Conservation (phyloP, 305 asterid genomes). For the Fraxinus angustifolia region DNA sequence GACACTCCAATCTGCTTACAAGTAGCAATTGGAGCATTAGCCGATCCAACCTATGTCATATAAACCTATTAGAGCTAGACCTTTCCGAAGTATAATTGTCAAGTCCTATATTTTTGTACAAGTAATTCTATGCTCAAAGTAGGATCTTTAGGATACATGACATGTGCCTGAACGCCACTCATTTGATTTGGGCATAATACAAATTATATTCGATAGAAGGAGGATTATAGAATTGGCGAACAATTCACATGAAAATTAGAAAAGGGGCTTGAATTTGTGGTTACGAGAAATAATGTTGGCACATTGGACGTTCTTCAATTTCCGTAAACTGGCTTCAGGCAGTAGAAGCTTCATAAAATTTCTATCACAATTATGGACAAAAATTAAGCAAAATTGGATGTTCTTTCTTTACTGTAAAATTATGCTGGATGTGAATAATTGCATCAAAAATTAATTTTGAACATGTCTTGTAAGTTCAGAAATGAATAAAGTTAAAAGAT, state of each 20-base stretch:
- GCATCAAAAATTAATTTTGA: neutral
- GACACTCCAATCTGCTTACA: conserved; percentile 83
- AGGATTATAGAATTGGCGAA: neutral
- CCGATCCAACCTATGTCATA: conserved; percentile 33
- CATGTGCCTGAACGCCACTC: neutral
- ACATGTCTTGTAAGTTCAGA: neutral
- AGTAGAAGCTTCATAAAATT: neutral
- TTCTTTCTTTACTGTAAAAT: neutral
- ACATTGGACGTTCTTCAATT: neutral
- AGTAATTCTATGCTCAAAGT: neutral
- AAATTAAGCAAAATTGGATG: neutral
- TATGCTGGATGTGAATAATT: neutral
- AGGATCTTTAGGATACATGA: neutral
- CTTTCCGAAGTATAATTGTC: neutral
- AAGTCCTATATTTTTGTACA: neutral
- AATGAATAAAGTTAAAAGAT: neutral
- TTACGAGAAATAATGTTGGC: neutral
- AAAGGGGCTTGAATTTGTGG: neutral
- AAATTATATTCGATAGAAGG: neutral
- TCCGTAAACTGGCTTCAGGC: neutral
- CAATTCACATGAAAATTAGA: neutral
- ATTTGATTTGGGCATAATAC: neutral
- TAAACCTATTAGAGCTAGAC: conserved; percentile 25
- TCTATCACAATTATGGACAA: neutral
- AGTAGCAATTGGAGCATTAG: conserved; percentile 36